Evolutionary conservation across 2,329 filamentous ascomycete genomes (phyloP).

Genomic region (Tolypocladium sp.): DNA sequence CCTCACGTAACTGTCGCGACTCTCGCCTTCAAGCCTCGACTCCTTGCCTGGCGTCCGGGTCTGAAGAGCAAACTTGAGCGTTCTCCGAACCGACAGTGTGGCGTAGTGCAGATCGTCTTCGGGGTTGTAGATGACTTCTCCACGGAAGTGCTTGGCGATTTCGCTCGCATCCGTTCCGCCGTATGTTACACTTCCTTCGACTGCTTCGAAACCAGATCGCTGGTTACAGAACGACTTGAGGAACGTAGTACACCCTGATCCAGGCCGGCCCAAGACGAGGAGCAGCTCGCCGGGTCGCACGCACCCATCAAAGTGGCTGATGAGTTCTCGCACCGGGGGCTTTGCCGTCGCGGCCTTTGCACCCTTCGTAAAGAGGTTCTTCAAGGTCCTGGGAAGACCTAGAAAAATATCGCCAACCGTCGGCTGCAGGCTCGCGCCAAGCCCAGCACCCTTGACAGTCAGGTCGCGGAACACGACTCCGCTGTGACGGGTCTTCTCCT

Average conservation of each 20-base stretch:
- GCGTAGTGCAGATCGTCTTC: constrained; percentile 64
- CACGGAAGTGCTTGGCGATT: constrained; percentile 45
- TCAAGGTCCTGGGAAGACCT: constrained; percentile 37
- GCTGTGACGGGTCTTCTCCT: constrained; percentile 59
- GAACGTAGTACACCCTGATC: constrained; percentile 61
- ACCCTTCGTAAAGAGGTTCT: constrained; percentile 37
- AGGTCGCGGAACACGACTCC: constrained; percentile 63
- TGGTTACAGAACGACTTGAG: constrained; percentile 67
- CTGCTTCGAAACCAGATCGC: constrained; percentile 50
- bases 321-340: constrained; percentile 53
- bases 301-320: constrained; percentile 57
- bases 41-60: constrained; percentile 47
- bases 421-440: constrained; percentile 47
- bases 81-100: constrained; percentile 57
- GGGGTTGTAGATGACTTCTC: constrained; percentile 58
- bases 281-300: constrained; percentile 64
- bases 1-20: constrained; percentile 41
- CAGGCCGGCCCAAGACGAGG: constrained; percentile 57
- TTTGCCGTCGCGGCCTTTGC: constrained; percentile 43
- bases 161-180: constrained; percentile 35
- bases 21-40: constrained; percentile 48
- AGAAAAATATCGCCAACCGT: constrained; percentile 57
- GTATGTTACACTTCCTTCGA: constrained; percentile 58
- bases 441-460: constrained; percentile 60
- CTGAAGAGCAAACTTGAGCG: constrained; percentile 56